Base-by-base conservation (phyloP, 148 eudicot species). In the Dysphania ambrosioides region DNA sequence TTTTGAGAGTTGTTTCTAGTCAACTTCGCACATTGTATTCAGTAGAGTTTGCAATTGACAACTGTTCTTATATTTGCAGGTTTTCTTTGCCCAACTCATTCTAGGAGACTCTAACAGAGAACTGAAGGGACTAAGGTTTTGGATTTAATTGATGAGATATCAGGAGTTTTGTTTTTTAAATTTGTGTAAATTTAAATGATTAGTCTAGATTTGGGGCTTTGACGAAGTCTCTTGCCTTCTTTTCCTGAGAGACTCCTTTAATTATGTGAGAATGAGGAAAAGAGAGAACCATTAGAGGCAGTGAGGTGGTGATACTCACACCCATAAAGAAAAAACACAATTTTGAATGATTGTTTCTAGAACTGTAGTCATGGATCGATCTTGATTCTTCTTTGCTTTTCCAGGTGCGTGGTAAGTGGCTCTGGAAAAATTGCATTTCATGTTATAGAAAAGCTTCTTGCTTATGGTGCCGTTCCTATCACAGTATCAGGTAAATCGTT, bases 341-440 rank as follows among this genome's bases (percentile, higher is more conserved):
- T 1, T 51, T 26, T 49, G 35, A 70, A 26, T 47, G 27, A 32
- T 31, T 70, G 32, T 30, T 32, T 6, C 1, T 9, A 58, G 67
- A 30, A 30, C 23, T 63, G 47, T 72, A 36, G 24, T 38, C 24
- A 36, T 36, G 23, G 29, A 62, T 29, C 9, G 36, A 18, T 63
- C 51, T 61, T 71, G 66, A 61, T 57, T 4, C 11, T 79, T 76
- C 61, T 76, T 38, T 72, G 62, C 59, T 77, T 58, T 57, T 47
- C 60, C 84, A 94, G 98, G 84, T 96, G 99, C 82, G 97, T 81
- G 73, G 97, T 96, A 79, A 96, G 97, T 83, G 99, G 99, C 71
- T 90, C 90, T 86, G 99, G 99, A 83, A 96, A 96, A 87, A 89
- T 92, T 63, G 92, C 99, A 79, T 80, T 96, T 89, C 94, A 96